These are phyloP conservation scores for Nicotiana rustica DNA, from an alignment of 305 asterid species.

Conservation along the genomic window DNA sequence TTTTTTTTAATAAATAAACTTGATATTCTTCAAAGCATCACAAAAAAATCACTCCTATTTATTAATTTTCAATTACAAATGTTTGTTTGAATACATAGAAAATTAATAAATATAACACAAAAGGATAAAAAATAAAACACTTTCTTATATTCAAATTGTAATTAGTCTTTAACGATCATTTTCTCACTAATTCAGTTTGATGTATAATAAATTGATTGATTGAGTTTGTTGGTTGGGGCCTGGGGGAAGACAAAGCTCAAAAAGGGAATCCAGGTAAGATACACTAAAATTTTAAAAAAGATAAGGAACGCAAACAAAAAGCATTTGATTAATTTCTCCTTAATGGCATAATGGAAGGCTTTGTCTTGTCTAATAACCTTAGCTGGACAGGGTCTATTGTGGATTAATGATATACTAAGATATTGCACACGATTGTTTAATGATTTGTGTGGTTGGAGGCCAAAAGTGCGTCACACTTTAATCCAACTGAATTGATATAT, in stretches of 20 bases:
- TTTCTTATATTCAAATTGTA: no score
- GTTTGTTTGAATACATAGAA: no score
- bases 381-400: conserved; percentile 16
- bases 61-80: no score
- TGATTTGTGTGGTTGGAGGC: conserved; percentile 20
- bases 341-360: conserved; percentile 1
- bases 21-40: no score
- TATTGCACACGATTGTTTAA: background rate
- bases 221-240: background rate
- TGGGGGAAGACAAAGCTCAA: background rate
- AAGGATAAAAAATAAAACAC: no score
- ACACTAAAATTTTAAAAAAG: background rate
- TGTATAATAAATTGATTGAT: background rate
- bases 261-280: conserved; percentile 15
- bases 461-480: background rate
- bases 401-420: conserved; percentile 18
- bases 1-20: no score
- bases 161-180: no score
- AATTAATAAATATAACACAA: no score
- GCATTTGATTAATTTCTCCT: background rate
- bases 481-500: no score
- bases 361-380: conserved; percentile 30
- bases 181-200: no score
- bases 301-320: background rate
- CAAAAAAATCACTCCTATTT: no score